A percentile compares a stretch with the other conserved stretches of the same genome.
These are phyloP conservation scores for Eutrema salsugineum DNA, from an alignment of 441 rosid genomes.

Conservation along the genomic window DNA sequence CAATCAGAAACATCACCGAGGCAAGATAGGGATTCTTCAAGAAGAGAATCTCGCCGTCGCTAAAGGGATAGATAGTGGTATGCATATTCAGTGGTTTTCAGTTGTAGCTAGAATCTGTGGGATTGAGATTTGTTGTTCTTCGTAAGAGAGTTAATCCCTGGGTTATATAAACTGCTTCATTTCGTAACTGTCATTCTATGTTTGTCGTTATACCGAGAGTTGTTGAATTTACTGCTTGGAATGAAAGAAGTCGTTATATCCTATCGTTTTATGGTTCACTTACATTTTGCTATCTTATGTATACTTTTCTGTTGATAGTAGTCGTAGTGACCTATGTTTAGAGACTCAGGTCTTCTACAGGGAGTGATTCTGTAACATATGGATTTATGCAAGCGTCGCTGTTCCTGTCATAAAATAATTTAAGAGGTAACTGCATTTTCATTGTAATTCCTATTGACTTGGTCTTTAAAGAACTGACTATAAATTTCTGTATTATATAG, in stretches of 20 bases:
- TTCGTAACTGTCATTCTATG: background rate
- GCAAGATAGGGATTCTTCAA: constrained; percentile 44
- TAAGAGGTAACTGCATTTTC: background rate
- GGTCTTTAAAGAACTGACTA: too few relatives aligned
- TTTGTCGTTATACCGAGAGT: background rate
- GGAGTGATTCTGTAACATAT: background rate
- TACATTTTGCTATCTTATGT: background rate
- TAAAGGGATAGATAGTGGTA: constrained; percentile 28
- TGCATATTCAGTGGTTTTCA: background rate
- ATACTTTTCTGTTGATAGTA: background rate
- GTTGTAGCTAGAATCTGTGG: background rate
- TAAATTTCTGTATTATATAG: too few relatives aligned
- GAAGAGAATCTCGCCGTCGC: constrained; percentile 32
- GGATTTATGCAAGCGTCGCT: background rate
- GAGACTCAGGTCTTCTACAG: background rate
- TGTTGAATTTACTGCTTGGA: background rate
- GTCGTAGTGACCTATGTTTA: constrained; percentile 1
- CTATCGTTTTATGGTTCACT: background rate
- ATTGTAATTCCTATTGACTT: too few relatives aligned
- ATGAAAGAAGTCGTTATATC: background rate
- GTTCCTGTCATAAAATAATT: background rate
- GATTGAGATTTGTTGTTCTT: background rate
- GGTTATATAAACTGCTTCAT: background rate
- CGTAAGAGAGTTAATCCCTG: background rate
- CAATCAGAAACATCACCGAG: constrained; percentile 37